Base-by-base conservation (phyloP, 2,329 filamentous ascomycete genomes). In the Colletotrichum siamense region DNA sequence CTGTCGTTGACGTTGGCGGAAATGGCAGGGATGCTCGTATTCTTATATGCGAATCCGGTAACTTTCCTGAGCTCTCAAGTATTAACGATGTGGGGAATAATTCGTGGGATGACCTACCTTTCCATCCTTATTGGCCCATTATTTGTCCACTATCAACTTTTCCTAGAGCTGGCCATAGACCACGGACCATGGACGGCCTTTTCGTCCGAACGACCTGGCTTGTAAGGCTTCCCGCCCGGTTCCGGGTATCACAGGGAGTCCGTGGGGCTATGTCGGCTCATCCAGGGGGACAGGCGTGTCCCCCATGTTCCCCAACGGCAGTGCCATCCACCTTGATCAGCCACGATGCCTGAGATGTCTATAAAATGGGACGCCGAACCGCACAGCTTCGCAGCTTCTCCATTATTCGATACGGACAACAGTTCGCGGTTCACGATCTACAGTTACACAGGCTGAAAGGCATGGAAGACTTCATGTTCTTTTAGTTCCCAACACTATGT, bases 261-360 rank as follows among this genome's bases (percentile, higher is more conserved):
- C 44, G 44, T 13, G 44, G 22, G 44, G 44, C 44, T 52, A 52
- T 52, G 10, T 8, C 10, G 9, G 44, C 44, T 44, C 16, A 10
- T 3, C 36, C 3, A 44, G 5, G 36, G 2, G 16, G 36, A 44
- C 8, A 36, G 4, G 39, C 39, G 1, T 12, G 18, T 52, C 4
- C 6, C 2, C 10, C 10, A 52, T 0, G n/a, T 22, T 22, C n/a
- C 12, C n/a, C 44, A 2, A 6, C 6, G 12, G 44, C 10, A 13
- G 44, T 0, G 10, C 12, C n/a, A 22, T 22, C n/a, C 3, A 2
- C 1, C 10, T 52, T 12, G 10, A 52, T 8, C n/a, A 13, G 0
- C 1, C 5, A 52, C 1, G n/a, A 52, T 22, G 7, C 6, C 12
- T 22, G 6, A 4, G n/a, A 52, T 3, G 44, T 13, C n/a, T 52